Evolutionary conservation across 2,329 filamentous ascomycete genomes (phyloP), one percentile per base, ranked within the genome.

Genomic region (Trichoderma simmonsii): DNA sequence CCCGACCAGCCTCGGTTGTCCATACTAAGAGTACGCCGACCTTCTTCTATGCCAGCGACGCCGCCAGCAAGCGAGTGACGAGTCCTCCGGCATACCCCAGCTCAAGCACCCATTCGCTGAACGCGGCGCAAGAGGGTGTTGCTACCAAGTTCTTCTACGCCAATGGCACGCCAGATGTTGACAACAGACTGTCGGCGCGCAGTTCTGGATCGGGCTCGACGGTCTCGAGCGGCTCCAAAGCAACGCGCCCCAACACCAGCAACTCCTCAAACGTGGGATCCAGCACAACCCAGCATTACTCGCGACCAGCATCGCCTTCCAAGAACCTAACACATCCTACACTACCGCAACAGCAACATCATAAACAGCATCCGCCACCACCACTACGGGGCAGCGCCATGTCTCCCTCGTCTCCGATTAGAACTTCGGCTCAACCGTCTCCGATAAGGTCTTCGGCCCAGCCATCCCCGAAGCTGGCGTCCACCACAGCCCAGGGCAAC

Each of bases 71-170:
- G 67, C 79, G 82, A 18, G 77, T 76, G 7, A 78, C 75, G 30
- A 81, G 72, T 70, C 81, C 75, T 69, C 79, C 78, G 7, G 71
- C 72, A 11, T 76, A 76, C 34, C 76, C 75, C 8, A 74, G 79
- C 14, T 78, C 79, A 11, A 78, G 81, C 68, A 79, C 81, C 1
- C 81, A 84, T 5, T 74, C 81, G 30, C 76, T 81, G 18, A 75
- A 77, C 34, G 77, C 80, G 18, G 78, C 78, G 4, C 79, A 81
- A 60, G 84, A 86, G 72, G 80, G 81, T 39, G 74, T 79, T n/a
- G 77, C 85, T 7, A 85, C 85, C 81, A 93, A 92, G 78, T 94
- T 95, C 83, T 90, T 94, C 80, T 92, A 94, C 79, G 92, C 91
- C 73, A 92, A 93, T 80, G 90, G 90, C 34, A 83, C 83, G 15